Evolutionary conservation across 306 rosid genomes (phyloP).

Genomic region (Adenanthera pavonina): DNA sequence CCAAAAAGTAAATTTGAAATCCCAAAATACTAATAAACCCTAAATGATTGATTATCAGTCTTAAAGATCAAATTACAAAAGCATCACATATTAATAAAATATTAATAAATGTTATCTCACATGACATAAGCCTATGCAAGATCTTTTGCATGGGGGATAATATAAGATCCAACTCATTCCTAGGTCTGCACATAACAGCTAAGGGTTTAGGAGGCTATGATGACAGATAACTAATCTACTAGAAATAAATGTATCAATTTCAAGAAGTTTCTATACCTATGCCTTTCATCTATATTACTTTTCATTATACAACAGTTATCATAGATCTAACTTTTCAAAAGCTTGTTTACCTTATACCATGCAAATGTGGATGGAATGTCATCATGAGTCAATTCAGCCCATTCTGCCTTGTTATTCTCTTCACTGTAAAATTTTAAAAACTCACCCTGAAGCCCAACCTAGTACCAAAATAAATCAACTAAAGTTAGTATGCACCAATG

Average conservation of each 20-base stretch:
- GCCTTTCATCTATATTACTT: not conserved
- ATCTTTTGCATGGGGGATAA: too few species aligned
- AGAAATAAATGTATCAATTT: not conserved
- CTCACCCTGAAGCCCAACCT: conserved; percentile 97
- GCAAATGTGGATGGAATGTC: conserved; percentile 69
- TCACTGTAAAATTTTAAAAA: conserved; percentile 60
- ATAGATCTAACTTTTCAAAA: conserved; percentile 27
- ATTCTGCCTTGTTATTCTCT: conserved; percentile 64
- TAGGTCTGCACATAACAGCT: not conserved
- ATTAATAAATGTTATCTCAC: not conserved
- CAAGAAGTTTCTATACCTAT: not conserved
- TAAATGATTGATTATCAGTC: not conserved
- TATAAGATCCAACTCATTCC: not conserved
- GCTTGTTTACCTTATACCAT: conserved; percentile 88
- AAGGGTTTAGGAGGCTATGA: not conserved
- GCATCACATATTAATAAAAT: not conserved
- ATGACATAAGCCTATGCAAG: too few species aligned
- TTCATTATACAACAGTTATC: conserved; percentile 15
- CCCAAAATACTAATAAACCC: not conserved
- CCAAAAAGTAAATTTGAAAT: not conserved
- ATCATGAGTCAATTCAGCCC: conserved; percentile 68
- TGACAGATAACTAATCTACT: not conserved
- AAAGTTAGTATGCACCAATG: conserved; percentile 35
- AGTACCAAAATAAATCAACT: conserved; percentile 38
- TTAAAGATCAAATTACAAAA: too few species aligned